Percentiles rank a stretch among this genome's conserved stretches.
Conservation (phyloP, 495 filamentous ascomycete species). For the Daldinia grandis region DNA sequence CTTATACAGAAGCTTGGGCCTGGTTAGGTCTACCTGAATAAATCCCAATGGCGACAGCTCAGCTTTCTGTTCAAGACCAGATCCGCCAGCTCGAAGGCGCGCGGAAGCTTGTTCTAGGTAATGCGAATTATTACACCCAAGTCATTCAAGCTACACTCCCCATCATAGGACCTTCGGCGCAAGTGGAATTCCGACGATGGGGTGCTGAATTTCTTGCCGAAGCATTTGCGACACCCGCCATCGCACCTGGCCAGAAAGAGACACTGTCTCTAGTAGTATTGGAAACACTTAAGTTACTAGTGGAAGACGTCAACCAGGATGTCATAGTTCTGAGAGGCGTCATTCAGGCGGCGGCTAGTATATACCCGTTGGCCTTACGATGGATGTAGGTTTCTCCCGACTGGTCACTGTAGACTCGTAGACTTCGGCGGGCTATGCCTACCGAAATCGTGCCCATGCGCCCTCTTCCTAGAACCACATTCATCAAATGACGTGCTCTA, state of each 20-base stretch:
- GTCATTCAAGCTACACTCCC: conserved; percentile 90
- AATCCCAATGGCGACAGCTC: conserved; percentile 52
- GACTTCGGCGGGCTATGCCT: conserved; percentile 29
- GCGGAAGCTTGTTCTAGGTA: conserved; percentile 83
- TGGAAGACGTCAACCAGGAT: conserved; percentile 80
- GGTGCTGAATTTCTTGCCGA: conserved; percentile 96
- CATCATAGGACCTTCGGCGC: conserved; percentile 78
- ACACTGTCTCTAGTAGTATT: conserved; percentile 74
- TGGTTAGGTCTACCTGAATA: conserved; percentile 14
- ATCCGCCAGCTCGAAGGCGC: conserved; percentile 85
- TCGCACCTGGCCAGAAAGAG: conserved; percentile 77
- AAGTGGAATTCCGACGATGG: conserved; percentile 89
- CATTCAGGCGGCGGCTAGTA: conserved; percentile 84
- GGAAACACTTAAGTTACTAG: conserved; percentile 73
- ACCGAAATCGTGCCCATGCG: conserved; percentile 21
- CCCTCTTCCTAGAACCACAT: conserved; percentile 16
- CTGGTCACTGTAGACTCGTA: conserved; percentile 42
- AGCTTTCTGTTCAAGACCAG: conserved; percentile 72
- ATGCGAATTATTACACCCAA: conserved; percentile 83
- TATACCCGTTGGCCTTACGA: conserved; percentile 89
- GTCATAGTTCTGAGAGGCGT: conserved; percentile 77
- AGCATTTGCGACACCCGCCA: conserved; percentile 86
- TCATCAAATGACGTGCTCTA: conserved; percentile 26
- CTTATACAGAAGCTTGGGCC: conserved; percentile 21
- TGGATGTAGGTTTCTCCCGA: conserved; percentile 79